phyloP scores from a whole-genome alignment of 257 asterid species.

The Ligustrum vulgare region DNA sequence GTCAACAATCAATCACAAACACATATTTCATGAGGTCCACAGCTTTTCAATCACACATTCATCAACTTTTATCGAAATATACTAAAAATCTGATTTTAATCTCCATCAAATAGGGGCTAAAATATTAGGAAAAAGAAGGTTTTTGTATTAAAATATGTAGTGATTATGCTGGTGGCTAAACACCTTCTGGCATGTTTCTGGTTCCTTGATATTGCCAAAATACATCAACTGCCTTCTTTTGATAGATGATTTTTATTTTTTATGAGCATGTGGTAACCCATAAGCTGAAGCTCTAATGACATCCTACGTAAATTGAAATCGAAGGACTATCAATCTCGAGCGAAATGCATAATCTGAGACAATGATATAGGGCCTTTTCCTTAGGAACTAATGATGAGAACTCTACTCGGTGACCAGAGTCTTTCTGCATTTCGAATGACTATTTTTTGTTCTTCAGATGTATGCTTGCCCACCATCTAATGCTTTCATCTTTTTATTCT shows the following conservation, averaged over 20 bases:
- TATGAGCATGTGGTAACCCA: slow-evolving; percentile 1
- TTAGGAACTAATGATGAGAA: background rate
- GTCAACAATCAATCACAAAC: too few species aligned
- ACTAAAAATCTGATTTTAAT: too few species aligned
- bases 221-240: background rate
- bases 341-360: slow-evolving; percentile 1
- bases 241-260: background rate
- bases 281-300: slow-evolving; percentile 6
- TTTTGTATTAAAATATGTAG: background rate
- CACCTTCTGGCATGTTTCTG: slow-evolving; percentile 15
- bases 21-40: too few species aligned
- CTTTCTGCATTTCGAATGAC: background rate
- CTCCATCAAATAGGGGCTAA: too few species aligned
- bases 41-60: too few species aligned
- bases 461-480: slow-evolving; percentile 26
- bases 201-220: slow-evolving; percentile 19
- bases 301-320: slow-evolving; percentile 9
- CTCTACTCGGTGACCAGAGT: background rate
- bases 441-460: slow-evolving; percentile 4
- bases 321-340: slow-evolving; percentile 12
- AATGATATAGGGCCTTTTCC: background rate
- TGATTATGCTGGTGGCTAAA: slow-evolving; percentile 13
- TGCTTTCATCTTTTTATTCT: slow-evolving; percentile 22
- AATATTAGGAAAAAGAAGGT: background rate
- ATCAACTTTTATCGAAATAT: too few species aligned